These are phyloP conservation scores for Fusarium domesticum DNA, from an alignment of 2,329 filamentous ascomycete genomes.

Conservation along the genomic window DNA sequence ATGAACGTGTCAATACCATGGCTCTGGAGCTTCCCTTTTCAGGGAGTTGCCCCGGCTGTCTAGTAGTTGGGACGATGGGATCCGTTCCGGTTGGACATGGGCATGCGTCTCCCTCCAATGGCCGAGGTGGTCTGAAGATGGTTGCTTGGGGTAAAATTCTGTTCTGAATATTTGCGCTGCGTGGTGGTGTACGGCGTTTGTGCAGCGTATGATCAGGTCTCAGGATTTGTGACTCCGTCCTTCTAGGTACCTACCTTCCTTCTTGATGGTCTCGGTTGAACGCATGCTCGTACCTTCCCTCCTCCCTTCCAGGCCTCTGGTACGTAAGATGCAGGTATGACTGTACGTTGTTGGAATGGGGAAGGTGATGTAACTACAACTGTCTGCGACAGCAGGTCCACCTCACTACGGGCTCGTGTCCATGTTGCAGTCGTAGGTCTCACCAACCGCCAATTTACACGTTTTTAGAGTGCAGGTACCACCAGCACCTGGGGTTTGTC, in stretches of 20 bases:
- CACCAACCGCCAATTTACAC: too few species aligned
- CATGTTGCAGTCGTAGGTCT: too few species aligned
- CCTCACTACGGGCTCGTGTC: too few species aligned
- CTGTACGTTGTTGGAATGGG: too few species aligned
- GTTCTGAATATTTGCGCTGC: not conserved
- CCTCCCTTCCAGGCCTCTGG: not conserved
- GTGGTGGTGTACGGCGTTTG: not conserved
- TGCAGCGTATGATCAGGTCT: too few species aligned
- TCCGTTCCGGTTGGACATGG: conserved; percentile 14
- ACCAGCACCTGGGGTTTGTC: too few species aligned
- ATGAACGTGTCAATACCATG: conserved; percentile 12
- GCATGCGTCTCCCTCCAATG: not conserved
- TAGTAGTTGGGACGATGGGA: conserved; percentile 14
- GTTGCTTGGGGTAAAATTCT: not conserved
- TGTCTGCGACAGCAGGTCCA: too few species aligned
- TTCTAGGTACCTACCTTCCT: not conserved
- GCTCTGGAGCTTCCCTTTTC: conserved; percentile 3
- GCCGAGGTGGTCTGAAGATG: conserved; percentile 2
- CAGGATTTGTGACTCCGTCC: not conserved
- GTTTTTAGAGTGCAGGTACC: too few species aligned
- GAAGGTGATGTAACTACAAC: too few species aligned
- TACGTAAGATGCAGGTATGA: conserved; percentile 1
- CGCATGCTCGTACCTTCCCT: conserved; percentile 1
- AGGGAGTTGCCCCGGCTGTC: conserved; percentile 3
- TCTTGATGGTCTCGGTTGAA: not conserved